phyloP scores from a whole-genome alignment of 495 filamentous ascomycete species.

The Immersiella caudata region DNA sequence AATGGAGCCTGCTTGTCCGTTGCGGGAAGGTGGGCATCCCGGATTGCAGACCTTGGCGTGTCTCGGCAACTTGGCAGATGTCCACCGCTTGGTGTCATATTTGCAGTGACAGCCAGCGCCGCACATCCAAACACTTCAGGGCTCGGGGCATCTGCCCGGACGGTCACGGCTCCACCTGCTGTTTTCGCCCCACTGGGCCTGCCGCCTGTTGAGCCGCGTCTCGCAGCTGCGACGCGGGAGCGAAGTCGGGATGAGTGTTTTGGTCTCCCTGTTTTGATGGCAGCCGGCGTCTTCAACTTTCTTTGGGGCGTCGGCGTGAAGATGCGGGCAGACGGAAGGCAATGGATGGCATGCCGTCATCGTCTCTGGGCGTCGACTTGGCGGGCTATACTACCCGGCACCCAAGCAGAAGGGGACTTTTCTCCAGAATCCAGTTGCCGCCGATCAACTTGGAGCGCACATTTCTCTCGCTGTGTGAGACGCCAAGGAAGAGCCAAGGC shows the following conservation, averaged over 20 bases:
- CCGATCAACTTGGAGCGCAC: background rate
- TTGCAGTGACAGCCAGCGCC: background rate
- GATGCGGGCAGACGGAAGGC: background rate
- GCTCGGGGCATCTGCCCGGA: background rate
- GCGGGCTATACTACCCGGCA: too few species aligned
- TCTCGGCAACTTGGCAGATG: constrained; percentile 25
- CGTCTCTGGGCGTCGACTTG: background rate
- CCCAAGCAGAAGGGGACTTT: too few species aligned
- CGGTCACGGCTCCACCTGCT: background rate
- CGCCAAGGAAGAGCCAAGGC: constrained; percentile 2
- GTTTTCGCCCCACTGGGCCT: background rate
- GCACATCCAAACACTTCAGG: background rate
- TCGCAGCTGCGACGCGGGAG: background rate
- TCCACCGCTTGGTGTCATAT: background rate
- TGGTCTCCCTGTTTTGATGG: background rate
- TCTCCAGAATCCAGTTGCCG: too few species aligned
- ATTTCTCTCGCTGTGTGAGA: background rate
- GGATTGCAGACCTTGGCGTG: constrained; percentile 27
- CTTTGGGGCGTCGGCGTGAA: background rate
- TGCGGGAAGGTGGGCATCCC: constrained; percentile 20
- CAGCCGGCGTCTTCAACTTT: background rate
- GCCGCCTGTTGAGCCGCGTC: background rate
- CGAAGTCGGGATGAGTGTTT: background rate
- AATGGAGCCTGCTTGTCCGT: constrained; percentile 11
- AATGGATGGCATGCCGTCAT: background rate